These are phyloP conservation scores for Boletus smithii DNA, from an alignment of 1,284 basidiomycete species.

Conservation along the genomic window DNA sequence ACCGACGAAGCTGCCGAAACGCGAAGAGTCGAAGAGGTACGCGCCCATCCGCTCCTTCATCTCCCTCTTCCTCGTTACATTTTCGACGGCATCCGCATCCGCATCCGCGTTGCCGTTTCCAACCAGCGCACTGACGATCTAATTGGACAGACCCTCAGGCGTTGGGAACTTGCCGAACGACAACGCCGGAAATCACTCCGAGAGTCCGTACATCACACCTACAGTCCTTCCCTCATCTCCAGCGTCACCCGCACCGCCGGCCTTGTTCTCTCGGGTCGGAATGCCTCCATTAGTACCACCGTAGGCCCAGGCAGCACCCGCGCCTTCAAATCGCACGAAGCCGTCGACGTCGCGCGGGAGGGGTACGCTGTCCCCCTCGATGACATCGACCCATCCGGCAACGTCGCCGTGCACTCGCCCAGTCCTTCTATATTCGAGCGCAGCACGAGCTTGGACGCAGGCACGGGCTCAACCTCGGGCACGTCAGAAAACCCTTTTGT, in stretches of 20 bases:
- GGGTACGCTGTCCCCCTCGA: slow-evolving; percentile 46
- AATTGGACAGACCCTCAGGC: slow-evolving; percentile 55
- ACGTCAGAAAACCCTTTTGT: slow-evolving; percentile 47
- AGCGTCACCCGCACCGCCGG: slow-evolving; percentile 56
- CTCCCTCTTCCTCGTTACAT: neutral
- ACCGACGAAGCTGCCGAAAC: slow-evolving; percentile 64
- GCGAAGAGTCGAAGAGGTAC: slow-evolving; percentile 65
- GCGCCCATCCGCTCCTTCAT: slow-evolving; percentile 14
- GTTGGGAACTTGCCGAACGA: slow-evolving; percentile 71
- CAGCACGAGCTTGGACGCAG: slow-evolving; percentile 17
- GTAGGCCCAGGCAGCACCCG: slow-evolving; percentile 32
- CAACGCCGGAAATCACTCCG: slow-evolving; percentile 64
- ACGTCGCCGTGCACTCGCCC: slow-evolving; percentile 38
- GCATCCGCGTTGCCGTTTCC: neutral
- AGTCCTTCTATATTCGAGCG: slow-evolving; percentile 32
- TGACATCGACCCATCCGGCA: slow-evolving; percentile 38
- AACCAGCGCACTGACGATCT: slow-evolving; percentile 7
- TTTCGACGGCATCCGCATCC: neutral
- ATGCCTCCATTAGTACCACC: slow-evolving; percentile 26
- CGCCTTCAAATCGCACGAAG: slow-evolving; percentile 49
- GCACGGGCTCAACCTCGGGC: neutral
- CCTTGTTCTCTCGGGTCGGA: slow-evolving; percentile 38
- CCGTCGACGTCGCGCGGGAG: slow-evolving; percentile 36
- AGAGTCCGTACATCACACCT: slow-evolving; percentile 38
- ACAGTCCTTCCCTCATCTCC: slow-evolving; percentile 47